A percentile compares a stretch with the other conserved stretches of the same genome.
Conservation (phyloP, 306 rosid species). For the Malus fusca region DNA sequence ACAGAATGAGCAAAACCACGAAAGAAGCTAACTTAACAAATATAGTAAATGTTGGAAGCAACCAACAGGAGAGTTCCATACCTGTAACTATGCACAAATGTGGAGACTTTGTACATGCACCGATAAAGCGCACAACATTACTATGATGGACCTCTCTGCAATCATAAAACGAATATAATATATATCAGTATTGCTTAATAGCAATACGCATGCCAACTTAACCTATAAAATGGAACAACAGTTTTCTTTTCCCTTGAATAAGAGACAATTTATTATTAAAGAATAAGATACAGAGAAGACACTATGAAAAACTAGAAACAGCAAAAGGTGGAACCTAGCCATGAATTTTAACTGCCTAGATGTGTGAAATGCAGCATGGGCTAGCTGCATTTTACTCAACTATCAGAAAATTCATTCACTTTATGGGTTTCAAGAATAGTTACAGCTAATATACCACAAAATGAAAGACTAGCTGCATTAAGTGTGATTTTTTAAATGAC, state of each 20-base stretch:
- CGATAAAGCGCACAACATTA: conserved; percentile 91
- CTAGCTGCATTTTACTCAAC: neutral
- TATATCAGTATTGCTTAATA: neutral
- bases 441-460: too few relatives aligned
- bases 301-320: neutral
- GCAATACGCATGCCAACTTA: neutral
- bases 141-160: conserved; percentile 87
- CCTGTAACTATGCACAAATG: conserved; percentile 94
- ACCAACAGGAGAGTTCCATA: conserved; percentile 19
- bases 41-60: conserved; percentile 7
- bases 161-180: conserved; percentile 2
- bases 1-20: neutral
- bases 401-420: neutral
- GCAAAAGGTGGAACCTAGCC: neutral
- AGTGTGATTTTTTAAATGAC: too few relatives aligned
- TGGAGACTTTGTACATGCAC: conserved; percentile 85
- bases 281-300: too few relatives aligned
- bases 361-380: neutral
- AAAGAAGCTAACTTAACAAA: neutral
- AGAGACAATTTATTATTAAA: too few relatives aligned
- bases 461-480: too few relatives aligned
- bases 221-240: too few relatives aligned
- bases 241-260: too few relatives aligned
- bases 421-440: too few relatives aligned
- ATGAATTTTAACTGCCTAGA: neutral